Evolutionary conservation across 2,329 filamentous ascomycete genomes (phyloP), one percentile per base, ranked within the genome.

Genomic region (Didymellaceae sp.): DNA sequence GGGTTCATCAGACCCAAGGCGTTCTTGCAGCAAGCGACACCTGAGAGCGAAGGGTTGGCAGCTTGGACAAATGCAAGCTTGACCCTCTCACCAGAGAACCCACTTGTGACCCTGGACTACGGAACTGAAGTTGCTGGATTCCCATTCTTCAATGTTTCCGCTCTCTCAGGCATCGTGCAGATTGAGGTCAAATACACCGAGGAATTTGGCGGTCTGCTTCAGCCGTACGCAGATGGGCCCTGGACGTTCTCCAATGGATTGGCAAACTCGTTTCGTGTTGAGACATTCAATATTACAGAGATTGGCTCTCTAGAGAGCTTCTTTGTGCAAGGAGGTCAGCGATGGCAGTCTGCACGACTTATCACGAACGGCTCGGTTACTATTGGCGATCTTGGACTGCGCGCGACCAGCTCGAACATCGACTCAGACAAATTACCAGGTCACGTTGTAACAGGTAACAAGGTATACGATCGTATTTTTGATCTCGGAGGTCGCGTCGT

Each of bases 241-340:
- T 61, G 48, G 53, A 62, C 55, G 5, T 61, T 56, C 16, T 58
- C 57, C 11, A 58, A 58, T 6, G 50, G 54, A 4, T 34, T 61
- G 0, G 46, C 59, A 2, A 59, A 56, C 31, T 66, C 61, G 1
- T 76, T 73, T 45, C 68, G 75, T 2, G 60, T 69, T 3, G 74
- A 77, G 45, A 76, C 74, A 0, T 73, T 76, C 50, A 67, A 75
- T 9, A 28, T 77, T n/a, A 73, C 68, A 0, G 33, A 49, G 0
- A 8, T 42, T 1, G 74, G 75, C 2, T 43, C 52, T 2, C 17
- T 68, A 0, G 46, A 70, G 6, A 71, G 67, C 1, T 72, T 64
- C 16, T 68, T 78, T 28, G 46, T 77, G 0, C 75, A 78, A 55
- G 76, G 75, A 4, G 74, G 72, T 0, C 73, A 75, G 53, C 58